Base-by-base conservation (phyloP, 116 monocot species). In the Papilionanthe hybrid region DNA sequence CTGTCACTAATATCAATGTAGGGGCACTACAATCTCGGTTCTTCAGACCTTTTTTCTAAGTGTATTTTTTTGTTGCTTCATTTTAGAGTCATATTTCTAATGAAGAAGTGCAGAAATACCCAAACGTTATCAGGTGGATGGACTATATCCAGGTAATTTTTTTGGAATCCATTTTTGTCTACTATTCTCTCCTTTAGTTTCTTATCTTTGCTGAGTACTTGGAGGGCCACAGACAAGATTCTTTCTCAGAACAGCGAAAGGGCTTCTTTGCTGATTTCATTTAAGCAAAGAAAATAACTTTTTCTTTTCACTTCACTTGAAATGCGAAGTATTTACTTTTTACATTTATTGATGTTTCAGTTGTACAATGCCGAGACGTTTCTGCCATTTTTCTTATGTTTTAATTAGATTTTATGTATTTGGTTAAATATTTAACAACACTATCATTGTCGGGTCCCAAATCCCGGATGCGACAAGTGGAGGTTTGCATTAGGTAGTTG, bases 61-160 rank as follows among this genome's bases (percentile, higher is more conserved):
- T 48, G n/a, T 78, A 30, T 80, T 20, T 29, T n/a, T 45, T 53
- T 79, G 77, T 22, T 80, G 18, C 9, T 43, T 73, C 28, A 20
- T 89, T 41, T 10, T 88, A 98, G 97, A 82, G 57, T 83, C 82
- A 79, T 78, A 87, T 91, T 82, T 77, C 81, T 63, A 79, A 83
- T 28, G 72, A 75, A 22, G 89, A 88, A 19, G 53, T 75, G 65
- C 81, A 90, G 53, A 82, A 87, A 32, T 83, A 86, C 57, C 83
- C 89, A 37, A 86, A 93, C 84, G 82, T 93, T 47, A 66, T 91
- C 47, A 84, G 98, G 55, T 99, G 98, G 98, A 83, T 91, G 86
- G 95, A 95, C 82, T 99, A 99, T 73, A 89, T 99, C 78, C 98
- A 99, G 95, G 98, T 94, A 86, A 28, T 63, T 82, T 72, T 49